These are phyloP conservation scores for Calonectria henricotiae DNA, from an alignment of 2,329 filamentous ascomycete genomes.

Conservation along the genomic window DNA sequence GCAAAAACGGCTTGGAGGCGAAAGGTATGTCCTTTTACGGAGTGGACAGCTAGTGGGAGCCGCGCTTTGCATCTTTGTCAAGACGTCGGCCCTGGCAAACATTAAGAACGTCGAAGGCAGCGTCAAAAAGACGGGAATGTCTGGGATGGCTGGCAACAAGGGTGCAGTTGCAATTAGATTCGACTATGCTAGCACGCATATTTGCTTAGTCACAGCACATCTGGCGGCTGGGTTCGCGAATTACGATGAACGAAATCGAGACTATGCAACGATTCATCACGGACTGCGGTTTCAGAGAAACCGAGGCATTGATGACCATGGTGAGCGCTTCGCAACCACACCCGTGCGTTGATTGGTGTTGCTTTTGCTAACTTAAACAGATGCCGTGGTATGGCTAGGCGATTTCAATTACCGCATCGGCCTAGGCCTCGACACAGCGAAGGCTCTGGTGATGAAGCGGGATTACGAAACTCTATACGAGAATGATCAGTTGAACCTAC, in stretches of 20 bases:
- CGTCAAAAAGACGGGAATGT: conserved; percentile 95
- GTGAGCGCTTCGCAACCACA: conserved; percentile 58
- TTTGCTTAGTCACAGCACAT: conserved; percentile 98
- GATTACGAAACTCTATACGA: conserved; percentile 88
- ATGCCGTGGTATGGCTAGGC: conserved; percentile 92
- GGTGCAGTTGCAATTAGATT: conserved; percentile 96
- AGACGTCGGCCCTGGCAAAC: conserved; percentile 80
- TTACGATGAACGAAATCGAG: conserved; percentile 94
- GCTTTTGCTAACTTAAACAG: conserved; percentile 57
- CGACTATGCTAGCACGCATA: conserved; percentile 91
- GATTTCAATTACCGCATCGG: conserved; percentile 99
- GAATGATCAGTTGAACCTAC: conserved; percentile 95
- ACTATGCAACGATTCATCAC: conserved; percentile 90
- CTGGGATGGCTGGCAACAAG: conserved; percentile 98
- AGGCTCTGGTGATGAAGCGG: conserved; percentile 79
- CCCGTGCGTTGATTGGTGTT: background rate
- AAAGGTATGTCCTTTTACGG: conserved; percentile 90
- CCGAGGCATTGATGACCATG: conserved; percentile 91
- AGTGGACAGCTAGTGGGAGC: conserved; percentile 96
- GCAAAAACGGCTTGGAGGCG: conserved; percentile 75
- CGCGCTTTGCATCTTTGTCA: conserved; percentile 92
- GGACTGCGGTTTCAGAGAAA: conserved; percentile 94
- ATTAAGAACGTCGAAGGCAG: conserved; percentile 98
- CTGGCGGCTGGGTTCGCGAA: conserved; percentile 96
- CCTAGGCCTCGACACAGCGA: conserved; percentile 83